A percentile compares a stretch with the other conserved stretches of the same genome.
phyloP scores from a whole-genome alignment of 768 basidiomycete genomes.

The Cystoderma amianthinum region DNA sequence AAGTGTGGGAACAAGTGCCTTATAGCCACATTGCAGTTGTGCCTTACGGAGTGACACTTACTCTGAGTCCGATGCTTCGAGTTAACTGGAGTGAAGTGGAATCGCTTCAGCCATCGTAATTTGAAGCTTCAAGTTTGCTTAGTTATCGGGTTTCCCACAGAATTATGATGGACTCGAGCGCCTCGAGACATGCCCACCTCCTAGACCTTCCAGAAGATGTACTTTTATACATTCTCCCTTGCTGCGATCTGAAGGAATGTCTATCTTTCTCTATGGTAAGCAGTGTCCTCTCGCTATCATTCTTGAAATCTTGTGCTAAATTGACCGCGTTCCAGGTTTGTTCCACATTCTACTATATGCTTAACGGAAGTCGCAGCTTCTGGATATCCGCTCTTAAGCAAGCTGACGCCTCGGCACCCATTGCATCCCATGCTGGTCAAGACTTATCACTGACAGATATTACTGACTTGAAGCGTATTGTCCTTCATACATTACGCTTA shows the following conservation, averaged over 20 bases:
- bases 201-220: slow-evolving; percentile 15
- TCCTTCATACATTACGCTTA: slow-evolving; percentile 18
- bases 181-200: too few species aligned
- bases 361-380: slow-evolving; percentile 13
- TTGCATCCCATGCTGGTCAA: slow-evolving; percentile 18
- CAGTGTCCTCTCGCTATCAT: neutral
- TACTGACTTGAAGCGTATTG: slow-evolving; percentile 15
- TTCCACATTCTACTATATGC: slow-evolving; percentile 10
- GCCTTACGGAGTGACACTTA: too few species aligned
- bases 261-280: slow-evolving; percentile 14
- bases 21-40: too few species aligned
- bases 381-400: slow-evolving; percentile 19
- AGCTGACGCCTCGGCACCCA: slow-evolving; percentile 15
- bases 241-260: slow-evolving; percentile 13
- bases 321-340: slow-evolving; percentile 12
- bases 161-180: too few species aligned
- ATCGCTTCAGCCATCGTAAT: too few species aligned
- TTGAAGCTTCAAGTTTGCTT: too few species aligned
- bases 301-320: neutral
- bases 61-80: too few species aligned
- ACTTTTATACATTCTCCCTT: slow-evolving; percentile 13
- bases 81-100: too few species aligned
- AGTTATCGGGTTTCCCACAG: too few species aligned
- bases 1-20: too few species aligned
- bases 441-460: slow-evolving; percentile 15